A percentile compares a stretch with the other conserved stretches of the same genome.
Evolutionary conservation across 176 grass and related monocot species (phyloP).

Genomic region (Chloris gayana): DNA sequence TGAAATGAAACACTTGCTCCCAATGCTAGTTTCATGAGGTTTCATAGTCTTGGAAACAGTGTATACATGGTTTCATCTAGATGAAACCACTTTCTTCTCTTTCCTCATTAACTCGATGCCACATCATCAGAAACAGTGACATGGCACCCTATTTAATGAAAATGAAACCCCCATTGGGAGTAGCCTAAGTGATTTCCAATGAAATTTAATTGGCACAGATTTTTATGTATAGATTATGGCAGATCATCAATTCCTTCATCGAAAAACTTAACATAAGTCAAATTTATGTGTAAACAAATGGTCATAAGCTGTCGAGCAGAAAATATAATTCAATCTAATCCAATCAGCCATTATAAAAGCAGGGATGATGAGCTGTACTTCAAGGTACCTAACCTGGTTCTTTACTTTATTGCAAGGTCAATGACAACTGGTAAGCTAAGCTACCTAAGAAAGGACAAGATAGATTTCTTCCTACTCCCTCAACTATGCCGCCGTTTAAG

Average conservation of each 20-base stretch:
- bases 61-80: too few relatives aligned
- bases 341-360: neutral
- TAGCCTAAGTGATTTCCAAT: neutral
- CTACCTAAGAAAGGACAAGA: slow-evolving; percentile 11
- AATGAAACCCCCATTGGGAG: too few relatives aligned
- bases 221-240: neutral
- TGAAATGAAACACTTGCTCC: too few relatives aligned
- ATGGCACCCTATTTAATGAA: too few relatives aligned
- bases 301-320: neutral
- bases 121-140: too few relatives aligned
- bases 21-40: too few relatives aligned
- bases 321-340: neutral
- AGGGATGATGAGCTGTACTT: slow-evolving; percentile 12
- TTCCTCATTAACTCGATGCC: too few relatives aligned
- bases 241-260: slow-evolving; percentile 13
- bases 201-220: neutral
- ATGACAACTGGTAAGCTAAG: slow-evolving; percentile 3
- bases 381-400: slow-evolving; percentile 9
- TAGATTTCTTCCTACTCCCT: neutral
- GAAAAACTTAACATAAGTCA: slow-evolving; percentile 23
- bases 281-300: slow-evolving; percentile 4
- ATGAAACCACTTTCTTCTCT: too few relatives aligned
- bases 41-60: too few relatives aligned
- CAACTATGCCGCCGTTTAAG: neutral
- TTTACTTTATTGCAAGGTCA: slow-evolving; percentile 24